These are phyloP conservation scores for Ustulina deusta DNA, from an alignment of 2,329 filamentous ascomycete species.

Conservation along the genomic window DNA sequence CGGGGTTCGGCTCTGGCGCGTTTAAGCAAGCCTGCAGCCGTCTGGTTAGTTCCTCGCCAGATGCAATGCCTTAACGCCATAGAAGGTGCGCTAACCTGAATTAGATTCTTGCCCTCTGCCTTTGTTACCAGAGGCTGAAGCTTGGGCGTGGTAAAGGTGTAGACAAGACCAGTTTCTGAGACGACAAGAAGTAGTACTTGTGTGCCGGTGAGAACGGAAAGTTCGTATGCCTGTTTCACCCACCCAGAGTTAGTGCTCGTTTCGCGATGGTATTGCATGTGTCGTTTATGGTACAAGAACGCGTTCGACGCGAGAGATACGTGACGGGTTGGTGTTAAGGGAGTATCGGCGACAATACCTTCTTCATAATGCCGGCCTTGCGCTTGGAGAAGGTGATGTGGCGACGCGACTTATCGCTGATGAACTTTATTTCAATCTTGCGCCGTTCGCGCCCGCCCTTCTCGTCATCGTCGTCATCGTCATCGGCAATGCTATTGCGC, in stretches of 20 bases:
- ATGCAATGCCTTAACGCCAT: slow-evolving; percentile 13
- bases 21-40: slow-evolving; percentile 86
- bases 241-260: slow-evolving; percentile 41
- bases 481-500: slow-evolving; percentile 85
- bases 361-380: slow-evolving; percentile 99
- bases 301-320: slow-evolving; percentile 39
- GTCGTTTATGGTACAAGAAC: slow-evolving; percentile 17
- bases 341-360: slow-evolving; percentile 72
- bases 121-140: slow-evolving; percentile 98
- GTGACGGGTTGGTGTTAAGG: slow-evolving; percentile 28
- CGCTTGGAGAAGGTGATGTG: slow-evolving; percentile 99
- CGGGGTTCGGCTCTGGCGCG: slow-evolving; percentile 87
- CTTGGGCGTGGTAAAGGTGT: slow-evolving; percentile 98
- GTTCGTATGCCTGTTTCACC: slow-evolving; percentile 83
- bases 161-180: slow-evolving; percentile 96
- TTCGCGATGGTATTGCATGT: slow-evolving; percentile 33
- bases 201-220: slow-evolving; percentile 96
- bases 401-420: slow-evolving; percentile 98
- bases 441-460: slow-evolving; percentile 97
- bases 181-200: slow-evolving; percentile 97
- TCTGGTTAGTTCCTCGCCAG: slow-evolving; percentile 50
- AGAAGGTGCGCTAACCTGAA: slow-evolving; percentile 75
- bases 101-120: slow-evolving; percentile 98
- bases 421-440: slow-evolving; percentile 99
- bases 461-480: slow-evolving; percentile 97